These are phyloP conservation scores for Ajuga reptans DNA, from an alignment of 305 asterid species.

Conservation along the genomic window DNA sequence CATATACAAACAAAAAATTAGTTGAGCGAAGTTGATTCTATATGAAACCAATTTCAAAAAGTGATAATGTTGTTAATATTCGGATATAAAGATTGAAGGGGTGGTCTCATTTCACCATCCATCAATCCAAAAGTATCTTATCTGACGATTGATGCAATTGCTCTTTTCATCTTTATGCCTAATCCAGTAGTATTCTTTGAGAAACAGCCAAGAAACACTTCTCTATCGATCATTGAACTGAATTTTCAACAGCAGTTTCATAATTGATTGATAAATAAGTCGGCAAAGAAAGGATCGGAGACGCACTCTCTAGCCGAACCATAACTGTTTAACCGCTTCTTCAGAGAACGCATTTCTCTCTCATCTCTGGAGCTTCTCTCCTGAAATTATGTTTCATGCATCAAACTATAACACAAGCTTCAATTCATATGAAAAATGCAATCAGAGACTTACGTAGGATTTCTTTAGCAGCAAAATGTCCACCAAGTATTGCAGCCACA, in stretches of 20 bases:
- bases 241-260: conserved; percentile 19
- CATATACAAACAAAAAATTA: no score
- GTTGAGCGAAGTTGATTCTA: no score
- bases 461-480: conserved; percentile 72
- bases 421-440: background rate
- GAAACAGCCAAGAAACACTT: no score
- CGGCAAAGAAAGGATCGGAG: conserved; percentile 55
- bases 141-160: no score
- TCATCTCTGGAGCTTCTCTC: conserved; percentile 56
- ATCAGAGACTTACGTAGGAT: conserved; percentile 57
- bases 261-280: conserved; percentile 29
- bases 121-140: no score
- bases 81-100: background rate
- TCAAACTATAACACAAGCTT: background rate
- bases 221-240: no score
- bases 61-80: background rate
- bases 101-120: no score
- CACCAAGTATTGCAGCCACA: conserved; percentile 88
- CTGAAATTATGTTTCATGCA: conserved; percentile 30
- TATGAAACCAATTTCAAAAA: no score
- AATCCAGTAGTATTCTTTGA: no score
- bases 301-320: conserved; percentile 67
- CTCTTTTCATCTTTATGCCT: no score
- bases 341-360: conserved; percentile 69
- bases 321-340: conserved; percentile 54